Conservation (phyloP, 176 grass and related monocot species). For the Juncus inflexus region DNA sequence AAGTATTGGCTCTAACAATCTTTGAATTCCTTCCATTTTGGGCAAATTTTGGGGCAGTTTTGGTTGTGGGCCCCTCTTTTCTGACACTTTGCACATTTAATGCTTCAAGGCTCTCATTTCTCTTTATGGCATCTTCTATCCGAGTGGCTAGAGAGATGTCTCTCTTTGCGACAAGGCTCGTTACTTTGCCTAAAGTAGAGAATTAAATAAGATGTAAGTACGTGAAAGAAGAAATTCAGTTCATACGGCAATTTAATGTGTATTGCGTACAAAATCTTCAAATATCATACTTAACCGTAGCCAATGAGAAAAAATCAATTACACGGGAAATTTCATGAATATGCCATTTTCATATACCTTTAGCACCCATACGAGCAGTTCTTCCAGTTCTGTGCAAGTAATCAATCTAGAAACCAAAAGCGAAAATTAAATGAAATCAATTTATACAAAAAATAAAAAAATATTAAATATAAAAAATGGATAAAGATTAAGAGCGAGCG, state of each 20-base stretch:
- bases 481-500: conserved; percentile 22
- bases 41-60: conserved; percentile 20
- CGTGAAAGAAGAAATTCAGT: conserved; percentile 3
- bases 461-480: not conserved
- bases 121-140: conserved; percentile 92
- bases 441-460: conserved; percentile 3
- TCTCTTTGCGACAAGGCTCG: conserved; percentile 89
- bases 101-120: conserved; percentile 93
- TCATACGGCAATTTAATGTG: not conserved
- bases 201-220: conserved; percentile 9
- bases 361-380: conserved; percentile 97
- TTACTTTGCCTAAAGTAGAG: conserved; percentile 75
- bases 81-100: conserved; percentile 50
- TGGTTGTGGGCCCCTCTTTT: conserved; percentile 31
- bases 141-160: conserved; percentile 62
- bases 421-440: not conserved
- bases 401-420: conserved; percentile 61
- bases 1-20: conserved; percentile 9
- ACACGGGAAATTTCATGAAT: not conserved
- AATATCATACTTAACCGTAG: not conserved
- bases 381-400: conserved; percentile 94
- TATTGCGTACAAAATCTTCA: conserved; percentile 1
- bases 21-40: conserved; percentile 39
- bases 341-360: conserved; percentile 51
- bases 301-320: not conserved